These are phyloP conservation scores for Aspergillus haitiensis DNA, from an alignment of 495 filamentous ascomycete species.

Conservation along the genomic window DNA sequence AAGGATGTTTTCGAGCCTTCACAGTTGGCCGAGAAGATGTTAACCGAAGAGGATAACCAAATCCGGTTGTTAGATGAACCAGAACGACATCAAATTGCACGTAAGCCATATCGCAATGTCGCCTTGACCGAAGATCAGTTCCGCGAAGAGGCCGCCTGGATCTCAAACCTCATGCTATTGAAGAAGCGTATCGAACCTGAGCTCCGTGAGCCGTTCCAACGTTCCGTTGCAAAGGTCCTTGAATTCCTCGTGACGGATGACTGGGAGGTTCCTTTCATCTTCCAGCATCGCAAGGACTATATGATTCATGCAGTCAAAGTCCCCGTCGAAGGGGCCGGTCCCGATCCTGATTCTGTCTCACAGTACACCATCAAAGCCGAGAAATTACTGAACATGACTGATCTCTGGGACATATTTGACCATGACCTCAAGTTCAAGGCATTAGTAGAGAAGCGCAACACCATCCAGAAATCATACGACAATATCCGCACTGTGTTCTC, in stretches of 20 bases:
- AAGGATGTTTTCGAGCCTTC: conserved; percentile 98
- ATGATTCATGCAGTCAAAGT: conserved; percentile 87
- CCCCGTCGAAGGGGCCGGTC: conserved; percentile 48
- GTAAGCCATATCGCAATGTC: conserved; percentile 80
- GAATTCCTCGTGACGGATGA: conserved; percentile 92
- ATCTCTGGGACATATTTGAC: conserved; percentile 92
- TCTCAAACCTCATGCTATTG: conserved; percentile 81
- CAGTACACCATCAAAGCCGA: conserved; percentile 76
- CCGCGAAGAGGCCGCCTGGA: conserved; percentile 88
- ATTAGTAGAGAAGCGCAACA: conserved; percentile 82
- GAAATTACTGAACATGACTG: conserved; percentile 87
- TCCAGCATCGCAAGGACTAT: conserved; percentile 97
- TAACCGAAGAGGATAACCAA: conserved; percentile 91
- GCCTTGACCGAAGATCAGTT: conserved; percentile 75
- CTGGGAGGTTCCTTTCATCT: conserved; percentile 94
- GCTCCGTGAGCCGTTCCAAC: conserved; percentile 77
- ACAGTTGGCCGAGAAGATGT: conserved; percentile 85
- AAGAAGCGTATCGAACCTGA: conserved; percentile 72
- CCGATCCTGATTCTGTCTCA: conserved; percentile 60
- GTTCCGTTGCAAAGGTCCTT: conserved; percentile 86
- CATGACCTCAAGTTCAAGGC: conserved; percentile 92
- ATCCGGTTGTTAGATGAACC: conserved; percentile 87
- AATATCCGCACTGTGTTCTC: conserved; percentile 59
- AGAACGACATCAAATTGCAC: conserved; percentile 88
- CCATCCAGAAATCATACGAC: conserved; percentile 74